Evolutionary conservation across 1,284 basidiomycete species (phyloP), one percentile per base, ranked within the genome.

Genomic region (Pascua guehoae): DNA sequence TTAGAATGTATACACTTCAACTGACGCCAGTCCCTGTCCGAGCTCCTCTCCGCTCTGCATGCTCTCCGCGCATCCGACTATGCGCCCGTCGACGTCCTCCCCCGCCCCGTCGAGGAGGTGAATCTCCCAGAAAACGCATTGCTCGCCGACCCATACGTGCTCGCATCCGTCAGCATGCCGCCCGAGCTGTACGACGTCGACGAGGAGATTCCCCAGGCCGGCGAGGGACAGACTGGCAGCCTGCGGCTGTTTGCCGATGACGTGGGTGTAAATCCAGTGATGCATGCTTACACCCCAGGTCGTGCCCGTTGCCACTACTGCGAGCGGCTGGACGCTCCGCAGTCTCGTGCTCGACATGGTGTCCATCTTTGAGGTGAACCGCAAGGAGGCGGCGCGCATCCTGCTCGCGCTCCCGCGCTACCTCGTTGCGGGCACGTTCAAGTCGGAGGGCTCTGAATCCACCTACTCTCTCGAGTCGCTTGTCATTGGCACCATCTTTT

Each of bases 341-440:
- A 83, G 86, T 10, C 81, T 87, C 32, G 74, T 97, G 10, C 78
- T 85, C n/a, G 94, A 98, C 71, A 84, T 89, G 47, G 79, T 97
- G 53, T 86, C 92, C 65, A 88, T 98, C 37, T 98, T 91, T 72
- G 95, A 98, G 75, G 85, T 96, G 48, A 98, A 99, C 75, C 85
- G 95, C 53, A 97, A 96, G 75, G 95, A 98, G 69, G 90, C 88
- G 66, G 91, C 95, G 2, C 82, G 88, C 12, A 78, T 97, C 12
- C 81, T 98, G 3, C 82, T 98, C 42, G 88, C 93, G 66, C 86
- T 92, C 50, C 89, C 91, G 0, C 88, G 88, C 66, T 96, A 92
- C 89, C 83, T 88, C 51, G 74, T 86, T 1, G 80, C 83, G 8
- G 91, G 91, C 2, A 92, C 91, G 0, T 98, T 96, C 82, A 72